These are phyloP conservation scores for Vaccinium myrtillus DNA, from an alignment of 148 eudicot genomes.

Conservation along the genomic window DNA sequence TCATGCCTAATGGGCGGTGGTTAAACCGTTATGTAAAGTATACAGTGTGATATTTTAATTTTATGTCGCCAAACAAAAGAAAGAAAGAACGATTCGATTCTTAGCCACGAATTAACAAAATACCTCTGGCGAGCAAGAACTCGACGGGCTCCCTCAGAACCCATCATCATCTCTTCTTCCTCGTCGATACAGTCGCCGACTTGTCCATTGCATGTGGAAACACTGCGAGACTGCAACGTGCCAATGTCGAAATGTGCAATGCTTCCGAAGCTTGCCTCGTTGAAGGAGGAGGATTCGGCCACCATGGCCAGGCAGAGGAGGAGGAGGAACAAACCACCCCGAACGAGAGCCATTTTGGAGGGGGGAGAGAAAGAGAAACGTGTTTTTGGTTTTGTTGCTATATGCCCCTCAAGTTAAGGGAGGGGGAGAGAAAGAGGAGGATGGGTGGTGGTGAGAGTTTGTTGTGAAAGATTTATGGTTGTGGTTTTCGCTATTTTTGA, in stretches of 20 bases:
- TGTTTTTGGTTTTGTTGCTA: neutral
- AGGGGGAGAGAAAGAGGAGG: neutral
- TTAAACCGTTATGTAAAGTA: neutral
- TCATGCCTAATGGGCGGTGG: neutral
- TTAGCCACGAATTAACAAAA: neutral
- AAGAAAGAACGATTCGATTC: neutral
- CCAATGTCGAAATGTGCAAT: neutral
- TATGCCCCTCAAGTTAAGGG: conserved; percentile 6
- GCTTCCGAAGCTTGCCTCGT: neutral
- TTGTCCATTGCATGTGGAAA: neutral
- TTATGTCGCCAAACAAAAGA: neutral
- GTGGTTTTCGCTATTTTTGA: conserved; percentile 12
- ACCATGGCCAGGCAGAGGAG: neutral
- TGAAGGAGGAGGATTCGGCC: conserved; percentile 3
- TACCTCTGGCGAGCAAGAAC: conserved; percentile 6
- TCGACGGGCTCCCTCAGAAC: conserved; percentile 18
- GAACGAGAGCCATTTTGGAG: conserved; percentile 6
- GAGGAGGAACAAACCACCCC: conserved; percentile 9
- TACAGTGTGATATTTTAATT: too few species aligned
- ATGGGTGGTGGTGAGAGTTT: conserved; percentile 18
- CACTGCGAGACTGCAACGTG: neutral
- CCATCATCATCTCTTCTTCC: conserved; percentile 26
- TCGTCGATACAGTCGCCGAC: conserved; percentile 16
- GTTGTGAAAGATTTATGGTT: neutral
- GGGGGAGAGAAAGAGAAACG: neutral